Evolutionary conservation across 768 basidiomycete genomes (phyloP), one percentile per base, ranked within the genome.

Genomic region (Guyanaporus albipodus): DNA sequence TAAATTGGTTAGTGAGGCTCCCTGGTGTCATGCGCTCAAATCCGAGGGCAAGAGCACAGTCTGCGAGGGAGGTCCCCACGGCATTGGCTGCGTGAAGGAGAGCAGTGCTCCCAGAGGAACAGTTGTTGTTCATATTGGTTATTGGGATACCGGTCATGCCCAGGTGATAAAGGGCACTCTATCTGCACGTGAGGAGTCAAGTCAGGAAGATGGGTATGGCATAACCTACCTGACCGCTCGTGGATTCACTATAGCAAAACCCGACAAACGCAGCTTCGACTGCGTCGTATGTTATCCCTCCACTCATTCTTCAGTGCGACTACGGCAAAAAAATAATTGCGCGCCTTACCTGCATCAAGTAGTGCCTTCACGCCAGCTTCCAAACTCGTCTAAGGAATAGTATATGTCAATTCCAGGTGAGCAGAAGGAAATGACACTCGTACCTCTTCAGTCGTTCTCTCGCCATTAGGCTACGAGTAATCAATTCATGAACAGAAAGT

Each of bases 281-380:
- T 1, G 66, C 69, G 58, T 91, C 89, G 57, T 91, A 91, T 11
- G 78, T 89, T 46, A 91, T 78, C 11, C 89, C 88, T 85, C 10
- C 21, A 32, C 54, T n/a, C 6, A 10, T 59, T 12, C 14, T n/a
- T n/a, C n/a, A n/a, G n/a, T n/a, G n/a, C n/a, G n/a, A n/a, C n/a
- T n/a, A n/a, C n/a, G n/a, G n/a, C n/a, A n/a, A n/a, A n/a, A n/a
- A n/a, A n/a, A n/a, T n/a, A n/a, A n/a, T n/a, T n/a, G n/a, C n/a
- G n/a, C n/a, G n/a, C n/a, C n/a, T 39, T 18, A 82, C 85, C 85
- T 53, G 89, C 87, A 59, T 92, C 90, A 21, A 91, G 76, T 15
- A 91, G 72, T 0, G 88, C 89, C 54, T 93, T 91, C 1, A 86
- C 87, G 2, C 84, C 79, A 3, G 89, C 90, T 63, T 91, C 90